A percentile compares a stretch with the other conserved stretches of the same genome.
These are phyloP conservation scores for Aquilaria malaccensis DNA, from an alignment of 345 rosid genomes.

Conservation along the genomic window DNA sequence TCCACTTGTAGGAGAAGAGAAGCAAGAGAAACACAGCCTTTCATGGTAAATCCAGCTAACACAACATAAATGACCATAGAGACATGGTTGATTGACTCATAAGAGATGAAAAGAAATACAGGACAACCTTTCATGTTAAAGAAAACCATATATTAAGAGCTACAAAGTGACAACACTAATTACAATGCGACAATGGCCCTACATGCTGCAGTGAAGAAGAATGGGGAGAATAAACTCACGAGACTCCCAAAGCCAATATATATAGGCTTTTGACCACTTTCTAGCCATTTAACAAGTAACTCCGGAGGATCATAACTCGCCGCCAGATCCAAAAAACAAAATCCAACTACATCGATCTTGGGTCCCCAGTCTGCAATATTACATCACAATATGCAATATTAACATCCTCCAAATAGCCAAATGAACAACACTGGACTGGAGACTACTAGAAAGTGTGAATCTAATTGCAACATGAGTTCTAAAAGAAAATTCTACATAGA, in stretches of 20 bases:
- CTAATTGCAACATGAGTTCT: background rate
- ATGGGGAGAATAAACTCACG: slow-evolving; percentile 34
- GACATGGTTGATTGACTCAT: no score
- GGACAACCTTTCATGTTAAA: background rate
- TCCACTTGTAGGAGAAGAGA: background rate
- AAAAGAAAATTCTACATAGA: background rate
- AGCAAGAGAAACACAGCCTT: background rate
- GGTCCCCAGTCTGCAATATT: slow-evolving; percentile 56
- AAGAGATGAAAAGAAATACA: background rate
- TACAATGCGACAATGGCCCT: background rate
- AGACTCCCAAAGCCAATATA: slow-evolving; percentile 75
- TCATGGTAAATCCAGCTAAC: background rate
- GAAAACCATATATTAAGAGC: background rate
- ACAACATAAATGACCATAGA: no score
- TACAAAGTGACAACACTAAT: background rate
- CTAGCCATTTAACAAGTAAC: slow-evolving; percentile 42
- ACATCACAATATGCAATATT: background rate
- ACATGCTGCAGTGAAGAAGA: background rate
- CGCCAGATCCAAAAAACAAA: slow-evolving; percentile 67
- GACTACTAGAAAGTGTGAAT: background rate
- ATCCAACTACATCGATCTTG: slow-evolving; percentile 59
- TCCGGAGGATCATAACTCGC: slow-evolving; percentile 55
- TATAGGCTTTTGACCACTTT: slow-evolving; percentile 42
- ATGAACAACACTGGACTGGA: background rate
- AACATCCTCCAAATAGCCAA: slow-evolving; percentile 1